phyloP scores from a whole-genome alignment of 164 flowering plant genomes.

The Liquidambar formosana region DNA sequence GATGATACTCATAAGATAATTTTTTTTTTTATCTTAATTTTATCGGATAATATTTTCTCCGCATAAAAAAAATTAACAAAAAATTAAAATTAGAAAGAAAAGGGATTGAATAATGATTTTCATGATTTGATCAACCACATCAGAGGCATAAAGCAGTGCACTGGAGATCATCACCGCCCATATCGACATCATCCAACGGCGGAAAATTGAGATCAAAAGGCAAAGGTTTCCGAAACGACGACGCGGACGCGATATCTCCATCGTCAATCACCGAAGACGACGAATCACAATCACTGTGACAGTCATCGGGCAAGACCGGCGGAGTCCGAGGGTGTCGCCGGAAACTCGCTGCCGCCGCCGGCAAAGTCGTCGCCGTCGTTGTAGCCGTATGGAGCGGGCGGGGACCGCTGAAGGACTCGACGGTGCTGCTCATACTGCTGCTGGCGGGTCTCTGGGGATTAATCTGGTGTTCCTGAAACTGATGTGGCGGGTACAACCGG shows the following conservation, averaged over 20 bases:
- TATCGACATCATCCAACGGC: constrained; percentile 33
- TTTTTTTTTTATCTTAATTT: neutral
- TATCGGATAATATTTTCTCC: constrained; percentile 10
- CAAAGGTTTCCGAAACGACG: constrained; percentile 41
- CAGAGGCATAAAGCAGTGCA: constrained; percentile 52
- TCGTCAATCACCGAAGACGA: constrained; percentile 73
- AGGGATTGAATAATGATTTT: constrained; percentile 8
- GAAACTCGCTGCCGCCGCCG: constrained; percentile 3
- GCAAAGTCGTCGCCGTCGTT: neutral
- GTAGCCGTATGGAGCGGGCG: constrained; percentile 29
- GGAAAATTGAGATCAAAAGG: constrained; percentile 61
- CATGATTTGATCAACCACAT: constrained; percentile 11
- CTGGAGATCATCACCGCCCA: constrained; percentile 34
- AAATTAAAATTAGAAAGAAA: constrained; percentile 1
- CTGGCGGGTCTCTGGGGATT: constrained; percentile 53
- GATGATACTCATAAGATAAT: no score
- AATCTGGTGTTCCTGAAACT: constrained; percentile 22
- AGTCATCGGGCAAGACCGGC: constrained; percentile 57
- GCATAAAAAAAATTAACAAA: constrained; percentile 6
- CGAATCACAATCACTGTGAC: constrained; percentile 86
- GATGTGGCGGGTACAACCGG: constrained; percentile 2
- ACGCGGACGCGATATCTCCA: constrained; percentile 34
- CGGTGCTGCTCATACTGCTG: constrained; percentile 78
- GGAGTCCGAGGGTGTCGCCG: constrained; percentile 34
- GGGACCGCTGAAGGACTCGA: constrained; percentile 81